Evolutionary conservation across 2,329 filamentous ascomycete genomes (phyloP), one percentile per base, ranked within the genome.

Genomic region (Ophiostoma fasciatum): DNA sequence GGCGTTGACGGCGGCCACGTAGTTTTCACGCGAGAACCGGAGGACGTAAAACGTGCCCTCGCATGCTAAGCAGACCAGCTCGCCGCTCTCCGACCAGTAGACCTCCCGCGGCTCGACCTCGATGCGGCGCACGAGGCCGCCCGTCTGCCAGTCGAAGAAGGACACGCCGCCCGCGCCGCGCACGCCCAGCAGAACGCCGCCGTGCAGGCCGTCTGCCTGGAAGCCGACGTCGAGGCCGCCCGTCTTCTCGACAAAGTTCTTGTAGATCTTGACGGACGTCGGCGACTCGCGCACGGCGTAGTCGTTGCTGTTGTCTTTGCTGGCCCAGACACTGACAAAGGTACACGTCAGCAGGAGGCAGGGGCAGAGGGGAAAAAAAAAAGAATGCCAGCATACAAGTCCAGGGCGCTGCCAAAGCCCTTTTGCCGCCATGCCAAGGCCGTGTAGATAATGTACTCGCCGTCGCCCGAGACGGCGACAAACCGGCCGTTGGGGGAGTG

Each of bases 381-480:
- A 23, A 42, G 36, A 98, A 98, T 59, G 98, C 90, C 35, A 96
- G 63, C 34, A 4, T 28, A 42, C 40, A 98, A 98, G 60, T 98
- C 90, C 35, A 96, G 63, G 7, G 88, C 90, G 28, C 83, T 87
- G 17, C 90, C 90, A 51, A 98, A 98, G 4, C 85, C 85, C 64
- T 96, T 94, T 61, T 98, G 96, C 54, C 90, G 78, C 72, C 92
- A 93, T 4, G 88, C 88, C 40, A 96, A 70, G 38, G 90, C 87
- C 20, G 90, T 96, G 63, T 96, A 96, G 51, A 96, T 94, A 56
- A 96, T 96, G 62, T 94, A 98, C 59, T 98, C 90, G 43, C 90
- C 90, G 54, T 98, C 90, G 46, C 90, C 90, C 46, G 88, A 96
- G 3, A 87, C 78, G 3, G 81, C 81, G 14, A 87, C 81, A 46